Evolutionary conservation across 352 stramenopile genomes (phyloP).

Genomic region (Phytopythium boreale): DNA sequence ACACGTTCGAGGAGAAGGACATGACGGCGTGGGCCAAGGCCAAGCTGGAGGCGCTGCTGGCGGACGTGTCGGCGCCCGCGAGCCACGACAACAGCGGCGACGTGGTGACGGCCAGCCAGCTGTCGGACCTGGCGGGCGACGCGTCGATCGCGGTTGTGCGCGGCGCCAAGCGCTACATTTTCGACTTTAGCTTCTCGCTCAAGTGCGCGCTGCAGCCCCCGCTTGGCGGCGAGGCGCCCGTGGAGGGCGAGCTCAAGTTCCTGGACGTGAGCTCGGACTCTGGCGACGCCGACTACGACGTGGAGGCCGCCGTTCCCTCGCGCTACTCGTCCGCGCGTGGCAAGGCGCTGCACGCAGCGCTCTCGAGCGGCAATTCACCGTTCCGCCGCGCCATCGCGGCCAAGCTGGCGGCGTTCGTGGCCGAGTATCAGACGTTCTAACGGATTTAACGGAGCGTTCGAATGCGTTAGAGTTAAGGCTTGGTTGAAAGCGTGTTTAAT

Average conservation of each 20-base stretch:
- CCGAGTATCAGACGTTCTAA: constrained; percentile 76
- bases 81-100: constrained; percentile 23
- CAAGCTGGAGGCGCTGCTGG: constrained; percentile 65
- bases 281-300: constrained; percentile 61
- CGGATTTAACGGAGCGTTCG: neutral
- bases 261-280: constrained; percentile 81
- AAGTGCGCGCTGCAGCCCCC: constrained; percentile 33
- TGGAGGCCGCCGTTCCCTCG: constrained; percentile 59
- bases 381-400: constrained; percentile 57
- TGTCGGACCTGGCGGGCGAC: constrained; percentile 89
- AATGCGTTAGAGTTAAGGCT: too few species aligned
- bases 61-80: constrained; percentile 34
- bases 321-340: constrained; percentile 67
- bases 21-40: constrained; percentile 86
- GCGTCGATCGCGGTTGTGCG: constrained; percentile 91
- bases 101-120: constrained; percentile 50
- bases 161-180: constrained; percentile 93
- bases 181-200: constrained; percentile 74
- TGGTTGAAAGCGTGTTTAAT: too few species aligned
- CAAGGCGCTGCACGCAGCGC: constrained; percentile 64
- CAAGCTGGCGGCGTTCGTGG: constrained; percentile 59
- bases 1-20: constrained; percentile 93
- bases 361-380: constrained; percentile 45
- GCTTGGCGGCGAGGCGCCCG: constrained; percentile 15
- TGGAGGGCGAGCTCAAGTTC: constrained; percentile 69